phyloP scores from a whole-genome alignment of 305 asterid species.

The Rubia peregrina region DNA sequence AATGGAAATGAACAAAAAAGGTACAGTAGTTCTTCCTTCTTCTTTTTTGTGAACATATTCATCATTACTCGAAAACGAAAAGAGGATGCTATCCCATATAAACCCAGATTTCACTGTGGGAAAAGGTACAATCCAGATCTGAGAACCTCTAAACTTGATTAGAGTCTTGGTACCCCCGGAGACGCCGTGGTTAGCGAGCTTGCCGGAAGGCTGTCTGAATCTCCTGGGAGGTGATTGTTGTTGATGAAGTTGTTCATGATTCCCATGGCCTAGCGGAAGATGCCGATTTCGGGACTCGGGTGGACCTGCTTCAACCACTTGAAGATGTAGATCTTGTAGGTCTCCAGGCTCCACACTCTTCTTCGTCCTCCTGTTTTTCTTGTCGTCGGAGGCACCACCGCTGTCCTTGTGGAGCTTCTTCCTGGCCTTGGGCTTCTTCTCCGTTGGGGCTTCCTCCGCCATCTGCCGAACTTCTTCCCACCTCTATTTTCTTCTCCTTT shows the following conservation, averaged over 20 bases:
- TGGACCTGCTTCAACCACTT: slow-evolving; percentile 67
- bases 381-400: slow-evolving; percentile 39
- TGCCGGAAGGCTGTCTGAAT: slow-evolving; percentile 63
- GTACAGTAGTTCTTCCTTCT: no score
- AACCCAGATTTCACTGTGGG: no score
- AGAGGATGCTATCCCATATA: no score
- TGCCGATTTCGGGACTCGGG: slow-evolving; percentile 45
- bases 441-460: slow-evolving; percentile 33
- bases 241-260: slow-evolving; percentile 72
- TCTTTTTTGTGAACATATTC: no score
- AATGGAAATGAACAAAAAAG: no score
- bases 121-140: background rate
- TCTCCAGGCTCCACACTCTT: slow-evolving; percentile 36
- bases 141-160: slow-evolving; percentile 57
- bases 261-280: slow-evolving; percentile 74
- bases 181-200: slow-evolving; percentile 68
- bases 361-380: slow-evolving; percentile 49
- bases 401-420: slow-evolving; percentile 51
- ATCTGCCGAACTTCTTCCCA: slow-evolving; percentile 36
- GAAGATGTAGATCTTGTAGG: slow-evolving; percentile 79
- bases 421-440: slow-evolving; percentile 31
- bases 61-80: no score
- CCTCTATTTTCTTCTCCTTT: slow-evolving; percentile 34
- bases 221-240: slow-evolving; percentile 67
- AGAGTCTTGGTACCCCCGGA: slow-evolving; percentile 70